Percentiles rank a stretch among this genome's conserved stretches.
These are phyloP conservation scores for Dothidotthia symphoricarpi DNA, from an alignment of 2,329 filamentous ascomycete genomes.

Conservation along the genomic window DNA sequence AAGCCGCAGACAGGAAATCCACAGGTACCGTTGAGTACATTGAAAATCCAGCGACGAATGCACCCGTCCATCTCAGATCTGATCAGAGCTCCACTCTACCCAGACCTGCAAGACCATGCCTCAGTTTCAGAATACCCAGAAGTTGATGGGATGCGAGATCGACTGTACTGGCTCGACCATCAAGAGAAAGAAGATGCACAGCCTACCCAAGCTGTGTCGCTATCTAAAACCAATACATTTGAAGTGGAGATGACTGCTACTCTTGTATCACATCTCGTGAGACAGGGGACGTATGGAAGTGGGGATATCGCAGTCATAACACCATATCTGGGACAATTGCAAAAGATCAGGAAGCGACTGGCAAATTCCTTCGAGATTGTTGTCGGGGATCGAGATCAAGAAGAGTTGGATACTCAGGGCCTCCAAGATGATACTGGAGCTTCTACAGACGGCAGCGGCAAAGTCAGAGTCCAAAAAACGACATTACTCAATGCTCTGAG, in stretches of 20 bases:
- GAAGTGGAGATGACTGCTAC: constrained; percentile 64
- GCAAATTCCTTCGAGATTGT: constrained; percentile 57
- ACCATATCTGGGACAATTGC: constrained; percentile 60
- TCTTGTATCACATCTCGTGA: constrained; percentile 63
- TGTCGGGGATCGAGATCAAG: constrained; percentile 61
- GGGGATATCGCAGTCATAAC: constrained; percentile 70
- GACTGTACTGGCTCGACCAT: constrained; percentile 65
- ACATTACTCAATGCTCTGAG: constrained; percentile 6
- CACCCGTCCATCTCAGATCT: constrained; percentile 61
- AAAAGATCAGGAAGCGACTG: constrained; percentile 51
- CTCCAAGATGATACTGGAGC: constrained; percentile 4
- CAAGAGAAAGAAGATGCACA: constrained; percentile 44
- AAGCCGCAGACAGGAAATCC: constrained; percentile 20
- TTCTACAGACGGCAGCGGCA: no score
- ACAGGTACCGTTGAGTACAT: constrained; percentile 27
- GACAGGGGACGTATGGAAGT: constrained; percentile 60
- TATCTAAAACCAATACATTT: constrained; percentile 55
- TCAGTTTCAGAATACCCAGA: constrained; percentile 43
- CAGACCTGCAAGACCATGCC: constrained; percentile 52
- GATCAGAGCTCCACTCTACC: constrained; percentile 59
- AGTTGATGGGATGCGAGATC: constrained; percentile 54
- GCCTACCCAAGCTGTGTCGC: constrained; percentile 23
- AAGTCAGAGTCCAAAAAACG: no score
- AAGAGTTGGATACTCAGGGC: constrained; percentile 47
- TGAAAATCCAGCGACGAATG: constrained; percentile 66